A percentile compares a stretch with the other conserved stretches of the same genome.
These are phyloP conservation scores for Pyricularia grisea DNA, from an alignment of 2,329 filamentous ascomycete genomes.

Conservation along the genomic window DNA sequence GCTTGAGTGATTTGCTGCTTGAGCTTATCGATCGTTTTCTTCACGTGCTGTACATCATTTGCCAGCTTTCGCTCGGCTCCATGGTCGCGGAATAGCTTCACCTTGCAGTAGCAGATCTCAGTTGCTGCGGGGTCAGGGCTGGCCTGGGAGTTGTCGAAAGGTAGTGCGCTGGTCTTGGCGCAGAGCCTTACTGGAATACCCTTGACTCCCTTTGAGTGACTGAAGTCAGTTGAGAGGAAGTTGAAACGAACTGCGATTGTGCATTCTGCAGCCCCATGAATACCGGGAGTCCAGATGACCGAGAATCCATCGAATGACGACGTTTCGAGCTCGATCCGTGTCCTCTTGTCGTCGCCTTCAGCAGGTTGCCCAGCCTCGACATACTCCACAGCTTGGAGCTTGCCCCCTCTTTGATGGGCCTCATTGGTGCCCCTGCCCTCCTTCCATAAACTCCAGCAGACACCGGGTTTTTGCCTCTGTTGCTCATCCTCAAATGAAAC, in stretches of 20 bases:
- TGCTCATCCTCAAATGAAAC: slow-evolving; percentile 96
- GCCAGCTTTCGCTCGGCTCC: slow-evolving; percentile 91
- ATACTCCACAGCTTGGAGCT: slow-evolving; percentile 89
- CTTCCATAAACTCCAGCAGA: slow-evolving; percentile 82
- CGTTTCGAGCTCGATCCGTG: slow-evolving; percentile 60
- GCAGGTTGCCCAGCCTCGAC: slow-evolving; percentile 57
- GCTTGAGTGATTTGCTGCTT: slow-evolving; percentile 86
- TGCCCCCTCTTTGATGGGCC: slow-evolving; percentile 85
- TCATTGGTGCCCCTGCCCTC: slow-evolving; percentile 93
- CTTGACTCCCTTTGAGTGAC: slow-evolving; percentile 97
- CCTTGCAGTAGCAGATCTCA: slow-evolving; percentile 91
- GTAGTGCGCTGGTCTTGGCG: slow-evolving; percentile 71
- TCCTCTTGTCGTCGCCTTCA: slow-evolving; percentile 55
- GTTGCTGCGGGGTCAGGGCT: slow-evolving; percentile 35
- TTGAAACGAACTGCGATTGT: slow-evolving; percentile 92
- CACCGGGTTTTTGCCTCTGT: slow-evolving; percentile 63
- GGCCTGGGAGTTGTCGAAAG: slow-evolving; percentile 27
- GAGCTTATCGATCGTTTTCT: slow-evolving; percentile 92
- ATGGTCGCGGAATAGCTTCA: slow-evolving; percentile 94
- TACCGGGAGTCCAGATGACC: slow-evolving; percentile 74
- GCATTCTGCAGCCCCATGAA: slow-evolving; percentile 63
- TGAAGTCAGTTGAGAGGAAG: slow-evolving; percentile 96
- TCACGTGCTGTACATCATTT: slow-evolving; percentile 89
- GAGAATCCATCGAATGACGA: slow-evolving; percentile 92
- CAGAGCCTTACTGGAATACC: slow-evolving; percentile 91